These are phyloP conservation scores for Apophysomyces elegans DNA, from an alignment of 371 early-diverging fungal genomes.

Conservation along the genomic window DNA sequence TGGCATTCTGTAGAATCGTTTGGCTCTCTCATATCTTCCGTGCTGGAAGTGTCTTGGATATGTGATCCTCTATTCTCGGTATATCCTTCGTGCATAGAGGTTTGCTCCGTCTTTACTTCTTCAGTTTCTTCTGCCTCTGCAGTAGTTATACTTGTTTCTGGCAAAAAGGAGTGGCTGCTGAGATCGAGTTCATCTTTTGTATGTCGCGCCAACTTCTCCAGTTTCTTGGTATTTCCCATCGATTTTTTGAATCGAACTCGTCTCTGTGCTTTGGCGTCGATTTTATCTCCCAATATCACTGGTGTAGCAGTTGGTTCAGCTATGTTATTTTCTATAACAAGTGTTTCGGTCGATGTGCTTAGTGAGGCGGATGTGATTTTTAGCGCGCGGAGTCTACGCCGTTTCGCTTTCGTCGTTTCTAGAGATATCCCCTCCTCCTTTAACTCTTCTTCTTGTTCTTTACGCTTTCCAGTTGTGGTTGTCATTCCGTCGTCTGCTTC, in stretches of 20 bases:
- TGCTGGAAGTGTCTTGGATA: neutral
- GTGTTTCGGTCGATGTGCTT: neutral
- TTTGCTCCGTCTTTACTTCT: neutral
- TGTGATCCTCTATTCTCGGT: neutral
- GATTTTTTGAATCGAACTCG: neutral
- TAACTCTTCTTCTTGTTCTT: neutral
- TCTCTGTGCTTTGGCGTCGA: neutral
- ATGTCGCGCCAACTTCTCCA: neutral
- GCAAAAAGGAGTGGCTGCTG: neutral
- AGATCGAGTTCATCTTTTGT: conserved; percentile 3
- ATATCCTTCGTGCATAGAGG: neutral
- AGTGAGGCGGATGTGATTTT: neutral
- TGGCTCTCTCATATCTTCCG: no score
- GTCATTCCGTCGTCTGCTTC: no score
- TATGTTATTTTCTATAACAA: neutral
- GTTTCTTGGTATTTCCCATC: neutral
- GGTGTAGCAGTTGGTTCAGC: neutral
- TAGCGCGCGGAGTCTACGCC: neutral
- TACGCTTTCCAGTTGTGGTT: neutral
- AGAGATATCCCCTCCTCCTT: neutral
- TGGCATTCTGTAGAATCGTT: no score
- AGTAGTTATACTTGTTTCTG: neutral
- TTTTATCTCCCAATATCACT: neutral
- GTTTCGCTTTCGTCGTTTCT: neutral
- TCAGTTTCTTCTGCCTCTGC: neutral